A percentile compares a stretch with the other conserved stretches of the same genome.
phyloP scores from a whole-genome alignment of 257 asterid species.

The Schizonepeta tenuifolia region DNA sequence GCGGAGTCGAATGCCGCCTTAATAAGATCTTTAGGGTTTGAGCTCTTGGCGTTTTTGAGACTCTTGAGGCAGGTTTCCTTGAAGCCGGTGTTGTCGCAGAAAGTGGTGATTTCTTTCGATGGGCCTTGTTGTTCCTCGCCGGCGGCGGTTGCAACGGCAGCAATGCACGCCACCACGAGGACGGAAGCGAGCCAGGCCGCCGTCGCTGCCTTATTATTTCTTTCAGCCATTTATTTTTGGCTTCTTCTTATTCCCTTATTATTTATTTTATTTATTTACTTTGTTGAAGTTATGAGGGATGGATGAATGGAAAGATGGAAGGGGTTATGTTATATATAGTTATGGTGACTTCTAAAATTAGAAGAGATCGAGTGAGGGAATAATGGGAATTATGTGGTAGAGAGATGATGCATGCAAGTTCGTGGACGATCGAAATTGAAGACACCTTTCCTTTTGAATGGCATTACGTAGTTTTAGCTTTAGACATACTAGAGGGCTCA shows the following conservation, averaged over 20 bases:
- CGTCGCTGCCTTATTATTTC: slow-evolving; percentile 41
- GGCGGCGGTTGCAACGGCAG: slow-evolving; percentile 39
- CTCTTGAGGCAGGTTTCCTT: slow-evolving; percentile 55
- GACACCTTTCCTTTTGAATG: too few species aligned
- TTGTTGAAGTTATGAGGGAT: background rate
- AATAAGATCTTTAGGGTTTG: slow-evolving; percentile 53
- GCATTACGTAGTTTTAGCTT: background rate
- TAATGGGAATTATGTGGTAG: background rate
- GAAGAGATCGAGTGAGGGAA: background rate
- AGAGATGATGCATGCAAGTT: background rate
- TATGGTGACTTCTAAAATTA: background rate
- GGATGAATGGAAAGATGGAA: background rate
- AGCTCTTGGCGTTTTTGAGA: slow-evolving; percentile 47
- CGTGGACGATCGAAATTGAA: background rate
- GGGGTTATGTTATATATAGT: background rate
- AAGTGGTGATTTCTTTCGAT: background rate
- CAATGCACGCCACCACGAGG: slow-evolving; percentile 63
- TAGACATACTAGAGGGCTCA: too few species aligned
- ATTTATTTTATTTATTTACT: background rate
- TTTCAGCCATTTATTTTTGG: slow-evolving; percentile 40
- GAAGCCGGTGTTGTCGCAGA: slow-evolving; percentile 64
- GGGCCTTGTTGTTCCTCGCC: background rate
- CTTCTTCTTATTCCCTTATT: background rate
- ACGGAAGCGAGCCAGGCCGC: slow-evolving; percentile 49
- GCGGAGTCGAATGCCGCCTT: slow-evolving; percentile 53